Evolutionary conservation across 352 stramenopile genomes (phyloP).

Genomic region (Phytophthora parvispora): DNA sequence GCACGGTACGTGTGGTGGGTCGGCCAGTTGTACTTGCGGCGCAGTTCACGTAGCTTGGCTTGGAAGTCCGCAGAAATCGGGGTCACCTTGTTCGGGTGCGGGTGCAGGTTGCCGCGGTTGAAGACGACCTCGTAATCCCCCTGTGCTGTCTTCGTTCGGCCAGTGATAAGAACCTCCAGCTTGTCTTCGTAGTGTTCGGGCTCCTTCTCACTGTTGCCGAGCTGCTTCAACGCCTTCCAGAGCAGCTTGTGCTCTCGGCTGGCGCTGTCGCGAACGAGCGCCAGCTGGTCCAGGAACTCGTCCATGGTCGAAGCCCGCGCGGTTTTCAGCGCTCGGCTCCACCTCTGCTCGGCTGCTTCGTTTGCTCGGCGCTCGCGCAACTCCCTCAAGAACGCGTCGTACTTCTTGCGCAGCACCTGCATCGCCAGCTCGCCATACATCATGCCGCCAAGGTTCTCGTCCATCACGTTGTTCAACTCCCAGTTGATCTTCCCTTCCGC

Average conservation of each 20-base stretch:
- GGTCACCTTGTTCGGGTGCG: conserved; percentile 53
- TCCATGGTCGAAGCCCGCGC: conserved; percentile 37
- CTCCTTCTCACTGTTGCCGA: conserved; percentile 15
- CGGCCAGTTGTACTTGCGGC: conserved; percentile 40
- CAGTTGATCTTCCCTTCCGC: conserved; percentile 37
- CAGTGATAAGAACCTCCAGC: conserved; percentile 59
- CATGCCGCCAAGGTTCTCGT: conserved; percentile 25
- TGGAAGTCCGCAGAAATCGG: conserved; percentile 54
- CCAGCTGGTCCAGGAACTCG: conserved; percentile 39
- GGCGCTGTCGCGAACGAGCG: conserved; percentile 26
- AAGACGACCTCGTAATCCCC: conserved; percentile 55
- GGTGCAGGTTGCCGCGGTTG: conserved; percentile 72
- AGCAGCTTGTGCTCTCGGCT: conserved; percentile 62
- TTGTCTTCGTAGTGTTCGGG: conserved; percentile 61
- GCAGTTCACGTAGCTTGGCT: conserved; percentile 38
- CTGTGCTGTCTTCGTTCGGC: conserved; percentile 27
- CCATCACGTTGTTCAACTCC: conserved; percentile 36
- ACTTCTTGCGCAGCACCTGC: conserved; percentile 60
- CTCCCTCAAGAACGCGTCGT: conserved; percentile 56
- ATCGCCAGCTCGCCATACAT: conserved; percentile 46
- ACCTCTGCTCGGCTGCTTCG: conserved; percentile 45
- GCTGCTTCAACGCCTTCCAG: conserved; percentile 52
- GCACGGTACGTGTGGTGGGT: conserved; percentile 58
- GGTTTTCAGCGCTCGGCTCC: conserved; percentile 43
- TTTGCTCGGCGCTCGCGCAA: conserved; percentile 51